These are phyloP conservation scores for Macrolepiota dolichaula DNA, from an alignment of 768 basidiomycete species.

Conservation along the genomic window DNA sequence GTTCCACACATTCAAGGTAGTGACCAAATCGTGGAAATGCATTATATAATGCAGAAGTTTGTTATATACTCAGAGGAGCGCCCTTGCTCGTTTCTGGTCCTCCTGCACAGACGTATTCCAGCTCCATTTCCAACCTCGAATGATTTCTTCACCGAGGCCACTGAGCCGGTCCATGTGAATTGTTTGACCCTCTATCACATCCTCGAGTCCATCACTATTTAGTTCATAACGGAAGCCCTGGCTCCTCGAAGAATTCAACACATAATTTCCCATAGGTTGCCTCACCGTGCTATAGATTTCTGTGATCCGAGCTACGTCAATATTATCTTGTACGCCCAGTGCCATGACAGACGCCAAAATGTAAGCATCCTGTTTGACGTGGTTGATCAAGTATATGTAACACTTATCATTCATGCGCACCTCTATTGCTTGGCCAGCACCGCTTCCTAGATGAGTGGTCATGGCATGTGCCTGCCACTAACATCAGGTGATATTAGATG, in stretches of 20 bases:
- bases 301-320: conserved; percentile 20
- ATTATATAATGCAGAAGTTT: not conserved
- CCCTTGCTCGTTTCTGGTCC: conserved; percentile 1
- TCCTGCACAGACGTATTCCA: conserved; percentile 5
- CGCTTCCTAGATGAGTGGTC: conserved; percentile 44
- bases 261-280: conserved; percentile 32
- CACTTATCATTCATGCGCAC: conserved; percentile 14
- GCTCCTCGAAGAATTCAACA: conserved; percentile 15
- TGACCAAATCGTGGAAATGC: not conserved
- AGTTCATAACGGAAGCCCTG: conserved; percentile 22
- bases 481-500: not conserved
- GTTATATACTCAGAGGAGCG: not conserved
- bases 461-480: conserved; percentile 37
- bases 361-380: conserved; percentile 23
- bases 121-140: conserved; percentile 5
- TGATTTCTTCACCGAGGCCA: not conserved
- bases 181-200: conserved; percentile 14
- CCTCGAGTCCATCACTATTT: conserved; percentile 15
- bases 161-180: not conserved
- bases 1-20: too few relatives aligned
- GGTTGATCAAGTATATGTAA: not conserved
- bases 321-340: conserved; percentile 18
- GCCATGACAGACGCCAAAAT: conserved; percentile 22
- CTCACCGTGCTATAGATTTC: conserved; percentile 28
- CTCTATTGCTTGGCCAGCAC: conserved; percentile 48